Percentiles rank a stretch among this genome's conserved stretches.
phyloP scores from a whole-genome alignment of 495 filamentous ascomycete species.

The Trypethelium eluteriae region DNA sequence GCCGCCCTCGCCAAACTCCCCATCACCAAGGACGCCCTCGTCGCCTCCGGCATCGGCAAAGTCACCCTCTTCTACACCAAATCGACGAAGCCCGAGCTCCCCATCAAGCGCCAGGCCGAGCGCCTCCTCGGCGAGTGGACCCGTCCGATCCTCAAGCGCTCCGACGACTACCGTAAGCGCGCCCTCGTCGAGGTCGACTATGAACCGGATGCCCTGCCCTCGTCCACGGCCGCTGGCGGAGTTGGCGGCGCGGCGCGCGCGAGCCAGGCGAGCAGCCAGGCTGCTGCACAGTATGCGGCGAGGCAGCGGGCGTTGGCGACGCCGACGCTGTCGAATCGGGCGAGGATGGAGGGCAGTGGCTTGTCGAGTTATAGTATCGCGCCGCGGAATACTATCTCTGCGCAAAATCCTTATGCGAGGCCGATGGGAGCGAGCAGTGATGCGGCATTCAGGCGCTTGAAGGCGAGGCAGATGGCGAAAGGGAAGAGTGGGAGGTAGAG shows the following conservation, averaged over 20 bases:
- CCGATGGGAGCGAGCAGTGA: conserved; percentile 66
- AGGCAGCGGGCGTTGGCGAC: conserved; percentile 64
- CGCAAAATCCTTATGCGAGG: conserved; percentile 47
- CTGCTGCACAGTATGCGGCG: conserved; percentile 49
- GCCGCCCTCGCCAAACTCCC: conserved; percentile 67
- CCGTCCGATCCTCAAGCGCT: conserved; percentile 86
- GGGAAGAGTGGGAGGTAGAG: conserved; percentile 6
- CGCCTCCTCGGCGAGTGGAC: conserved; percentile 89
- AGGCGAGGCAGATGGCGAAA: conserved; percentile 51
- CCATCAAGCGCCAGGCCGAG: conserved; percentile 90
- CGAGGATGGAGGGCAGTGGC: conserved; percentile 54
- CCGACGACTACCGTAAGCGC: conserved; percentile 83
- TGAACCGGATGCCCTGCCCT: conserved; percentile 38
- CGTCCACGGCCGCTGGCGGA: not conserved
- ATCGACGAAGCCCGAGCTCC: conserved; percentile 73
- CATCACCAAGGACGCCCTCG: conserved; percentile 79
- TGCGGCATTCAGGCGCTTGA: conserved; percentile 77
- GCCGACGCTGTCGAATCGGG: conserved; percentile 58
- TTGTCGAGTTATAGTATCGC: conserved; percentile 75
- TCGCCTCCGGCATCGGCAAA: conserved; percentile 90
- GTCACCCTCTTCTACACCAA: conserved; percentile 94
- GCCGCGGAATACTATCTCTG: conserved; percentile 52
- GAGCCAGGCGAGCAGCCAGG: conserved; percentile 20
- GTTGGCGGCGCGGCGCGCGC: conserved; percentile 21
- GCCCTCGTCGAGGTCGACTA: conserved; percentile 49